These are phyloP conservation scores for Chrysanthemum seticuspe DNA, from an alignment of 129 eudicot genomes.

Conservation along the genomic window DNA sequence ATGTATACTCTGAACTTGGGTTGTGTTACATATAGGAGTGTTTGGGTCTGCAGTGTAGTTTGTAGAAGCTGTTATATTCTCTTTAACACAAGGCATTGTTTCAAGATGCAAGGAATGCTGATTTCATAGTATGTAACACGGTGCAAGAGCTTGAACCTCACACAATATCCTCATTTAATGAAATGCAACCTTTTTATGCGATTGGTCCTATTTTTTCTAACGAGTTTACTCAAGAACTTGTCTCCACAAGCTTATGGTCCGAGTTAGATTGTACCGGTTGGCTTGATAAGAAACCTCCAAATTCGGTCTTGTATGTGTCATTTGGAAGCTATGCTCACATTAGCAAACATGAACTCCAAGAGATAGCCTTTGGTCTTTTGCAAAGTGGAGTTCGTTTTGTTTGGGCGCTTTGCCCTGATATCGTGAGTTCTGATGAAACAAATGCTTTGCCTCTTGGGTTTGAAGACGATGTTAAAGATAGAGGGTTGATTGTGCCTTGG, in stretches of 20 bases:
- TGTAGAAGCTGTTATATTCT: too few species aligned
- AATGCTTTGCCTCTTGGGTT: constrained; percentile 54
- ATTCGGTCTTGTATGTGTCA: constrained; percentile 75
- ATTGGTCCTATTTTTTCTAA: constrained; percentile 66
- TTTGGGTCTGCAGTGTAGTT: too few species aligned
- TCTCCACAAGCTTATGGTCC: constrained; percentile 72
- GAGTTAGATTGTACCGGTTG: constrained; percentile 74
- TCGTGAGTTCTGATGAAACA: constrained; percentile 54
- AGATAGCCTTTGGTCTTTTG: constrained; percentile 57
- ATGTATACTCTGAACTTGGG: too few species aligned
- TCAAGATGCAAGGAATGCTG: constrained; percentile 50
- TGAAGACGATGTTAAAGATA: constrained; percentile 34
- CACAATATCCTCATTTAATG: constrained; percentile 44
- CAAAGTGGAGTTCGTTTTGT: constrained; percentile 56
- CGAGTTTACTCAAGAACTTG: constrained; percentile 43
- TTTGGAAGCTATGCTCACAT: constrained; percentile 85
- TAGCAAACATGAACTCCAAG: constrained; percentile 51
- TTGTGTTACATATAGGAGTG: too few species aligned
- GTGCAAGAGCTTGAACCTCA: constrained; percentile 71
- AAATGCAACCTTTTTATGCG: constrained; percentile 57
- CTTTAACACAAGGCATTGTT: constrained; percentile 52
- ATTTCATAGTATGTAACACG: constrained; percentile 67
- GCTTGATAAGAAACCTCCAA: constrained; percentile 56
- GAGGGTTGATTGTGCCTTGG: constrained; percentile 67
- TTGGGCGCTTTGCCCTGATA: constrained; percentile 69